Conservation (phyloP, 2,329 filamentous ascomycete genomes). For the Cladophialophora psammophila region DNA sequence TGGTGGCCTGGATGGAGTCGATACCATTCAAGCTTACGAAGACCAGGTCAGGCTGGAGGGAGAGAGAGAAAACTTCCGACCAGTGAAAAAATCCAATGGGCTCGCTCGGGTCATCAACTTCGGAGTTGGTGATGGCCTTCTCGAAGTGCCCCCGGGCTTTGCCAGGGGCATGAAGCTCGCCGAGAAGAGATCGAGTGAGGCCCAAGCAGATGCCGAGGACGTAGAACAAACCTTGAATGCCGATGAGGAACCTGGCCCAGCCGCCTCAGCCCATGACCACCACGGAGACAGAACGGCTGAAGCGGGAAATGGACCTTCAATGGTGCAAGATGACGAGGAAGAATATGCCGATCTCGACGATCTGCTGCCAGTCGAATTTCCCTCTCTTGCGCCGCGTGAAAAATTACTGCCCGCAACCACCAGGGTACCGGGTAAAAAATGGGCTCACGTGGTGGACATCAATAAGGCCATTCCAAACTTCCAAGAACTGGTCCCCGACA, state of each 20-base stretch:
- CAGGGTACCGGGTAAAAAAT: constrained; percentile 81
- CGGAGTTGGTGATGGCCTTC: constrained; percentile 74
- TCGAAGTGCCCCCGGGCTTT: constrained; percentile 84
- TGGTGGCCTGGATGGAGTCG: constrained; percentile 84
- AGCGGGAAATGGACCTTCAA: constrained; percentile 28
- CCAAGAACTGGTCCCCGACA: constrained; percentile 88
- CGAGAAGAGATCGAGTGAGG: constrained; percentile 64
- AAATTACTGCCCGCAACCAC: constrained; percentile 73
- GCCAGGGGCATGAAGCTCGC: constrained; percentile 76
- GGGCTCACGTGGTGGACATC: constrained; percentile 98
- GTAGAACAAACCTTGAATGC: constrained; percentile 69
- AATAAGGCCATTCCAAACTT: constrained; percentile 95
- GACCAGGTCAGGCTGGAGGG: constrained; percentile 69
- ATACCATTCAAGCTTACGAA: constrained; percentile 83
- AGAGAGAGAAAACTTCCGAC: constrained; percentile 54
- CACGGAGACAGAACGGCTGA: constrained; percentile 22
- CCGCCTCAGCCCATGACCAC: constrained; percentile 29
- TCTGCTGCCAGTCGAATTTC: constrained; percentile 89
- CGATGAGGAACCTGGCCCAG: constrained; percentile 43
- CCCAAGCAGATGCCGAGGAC: constrained; percentile 71
- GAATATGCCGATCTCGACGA: constrained; percentile 76
- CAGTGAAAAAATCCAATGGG: constrained; percentile 52
- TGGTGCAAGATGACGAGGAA: constrained; percentile 49
- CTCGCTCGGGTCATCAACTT: constrained; percentile 89
- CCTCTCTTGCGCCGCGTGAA: constrained; percentile 84